Conservation (phyloP, 2,329 filamentous ascomycete species). For the Arthroderma sp. region DNA sequence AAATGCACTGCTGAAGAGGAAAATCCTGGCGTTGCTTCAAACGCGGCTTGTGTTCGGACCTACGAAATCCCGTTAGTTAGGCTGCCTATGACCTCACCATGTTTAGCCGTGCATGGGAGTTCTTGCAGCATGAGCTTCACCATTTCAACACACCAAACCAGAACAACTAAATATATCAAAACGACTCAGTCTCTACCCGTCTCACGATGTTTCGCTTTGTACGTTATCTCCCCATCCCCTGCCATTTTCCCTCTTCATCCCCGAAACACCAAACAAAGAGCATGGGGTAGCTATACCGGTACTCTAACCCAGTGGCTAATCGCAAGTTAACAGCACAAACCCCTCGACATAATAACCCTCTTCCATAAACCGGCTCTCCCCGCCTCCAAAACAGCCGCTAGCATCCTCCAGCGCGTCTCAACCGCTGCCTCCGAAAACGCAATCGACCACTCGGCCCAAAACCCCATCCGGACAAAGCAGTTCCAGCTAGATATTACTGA, state of each 20-base stretch:
- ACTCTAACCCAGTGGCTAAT: background rate
- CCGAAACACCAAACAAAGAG: background rate
- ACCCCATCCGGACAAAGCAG: slow-evolving; percentile 44
- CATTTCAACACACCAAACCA: background rate
- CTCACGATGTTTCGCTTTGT: slow-evolving; percentile 9
- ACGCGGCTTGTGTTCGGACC: too few species aligned
- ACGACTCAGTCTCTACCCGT: too few species aligned
- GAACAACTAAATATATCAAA: background rate
- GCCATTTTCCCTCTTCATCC: background rate
- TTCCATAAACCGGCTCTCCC: slow-evolving; percentile 75
- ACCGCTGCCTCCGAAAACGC: slow-evolving; percentile 59
- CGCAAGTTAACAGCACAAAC: slow-evolving; percentile 47
- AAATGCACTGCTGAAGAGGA: too few species aligned
- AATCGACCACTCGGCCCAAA: slow-evolving; percentile 50
- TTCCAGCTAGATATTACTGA: slow-evolving; percentile 85
- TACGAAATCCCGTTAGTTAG: too few species aligned
- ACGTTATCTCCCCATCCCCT: background rate
- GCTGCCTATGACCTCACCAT: too few species aligned
- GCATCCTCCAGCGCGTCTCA: slow-evolving; percentile 67
- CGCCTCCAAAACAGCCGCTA: slow-evolving; percentile 59
- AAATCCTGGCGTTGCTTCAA: too few species aligned
- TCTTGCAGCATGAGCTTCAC: too few species aligned
- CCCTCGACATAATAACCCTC: slow-evolving; percentile 83
- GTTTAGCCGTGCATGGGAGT: too few species aligned
- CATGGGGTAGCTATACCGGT: too few species aligned